Conservation (phyloP, 345 rosid genomes). For the Zanthoxylum bungeanum region DNA sequence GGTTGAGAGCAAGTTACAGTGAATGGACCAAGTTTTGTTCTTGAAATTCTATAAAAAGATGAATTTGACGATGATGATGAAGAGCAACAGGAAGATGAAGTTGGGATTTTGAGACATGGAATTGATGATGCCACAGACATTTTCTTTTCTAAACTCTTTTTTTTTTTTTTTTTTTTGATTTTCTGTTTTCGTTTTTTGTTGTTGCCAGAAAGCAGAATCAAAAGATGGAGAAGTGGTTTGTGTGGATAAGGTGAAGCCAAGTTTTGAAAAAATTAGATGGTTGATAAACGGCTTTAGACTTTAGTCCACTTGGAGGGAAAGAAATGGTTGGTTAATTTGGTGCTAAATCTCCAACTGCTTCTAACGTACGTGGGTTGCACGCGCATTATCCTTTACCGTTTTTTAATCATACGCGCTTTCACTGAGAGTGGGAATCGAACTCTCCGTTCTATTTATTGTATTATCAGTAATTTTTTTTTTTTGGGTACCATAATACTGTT, state of each 20-base stretch:
- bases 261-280: too few species aligned
- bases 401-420: background rate
- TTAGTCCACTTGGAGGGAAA: background rate
- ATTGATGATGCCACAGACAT: constrained; percentile 73
- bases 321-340: background rate
- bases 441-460: too few species aligned
- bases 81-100: constrained; percentile 40
- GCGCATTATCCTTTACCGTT: background rate
- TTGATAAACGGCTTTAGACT: too few species aligned
- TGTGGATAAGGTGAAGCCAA: constrained; percentile 54
- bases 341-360: background rate
- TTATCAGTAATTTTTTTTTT: too few species aligned
- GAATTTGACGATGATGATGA: constrained; percentile 35
- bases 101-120: constrained; percentile 56
- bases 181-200: background rate
- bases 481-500: too few species aligned
- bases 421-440: background rate
- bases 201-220: constrained; percentile 10
- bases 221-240: constrained; percentile 8
- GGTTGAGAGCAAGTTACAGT: constrained; percentile 69
- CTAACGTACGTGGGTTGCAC: background rate
- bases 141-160: background rate
- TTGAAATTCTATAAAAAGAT: constrained; percentile 41
- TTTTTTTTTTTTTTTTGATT: too few species aligned
- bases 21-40: constrained; percentile 37